These are phyloP conservation scores for Elsinoe ampelina DNA, from an alignment of 2,329 filamentous ascomycete species.

Conservation along the genomic window DNA sequence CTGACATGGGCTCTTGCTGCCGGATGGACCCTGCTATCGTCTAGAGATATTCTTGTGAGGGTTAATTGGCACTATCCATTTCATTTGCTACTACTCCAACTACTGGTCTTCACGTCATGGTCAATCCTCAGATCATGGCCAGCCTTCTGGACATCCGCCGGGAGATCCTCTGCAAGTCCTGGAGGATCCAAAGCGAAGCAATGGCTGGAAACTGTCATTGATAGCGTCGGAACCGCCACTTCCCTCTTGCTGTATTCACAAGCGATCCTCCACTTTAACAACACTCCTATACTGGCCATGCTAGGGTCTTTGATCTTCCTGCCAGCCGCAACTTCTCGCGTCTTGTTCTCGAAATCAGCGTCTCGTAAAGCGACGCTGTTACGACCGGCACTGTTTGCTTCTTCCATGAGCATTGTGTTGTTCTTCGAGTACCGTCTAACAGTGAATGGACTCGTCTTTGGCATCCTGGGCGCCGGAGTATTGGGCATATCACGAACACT, in stretches of 20 bases:
- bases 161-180: neutral
- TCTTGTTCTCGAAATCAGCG: neutral
- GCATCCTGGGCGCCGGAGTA: neutral
- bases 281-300: constrained; percentile 13
- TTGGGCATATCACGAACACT: neutral
- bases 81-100: constrained; percentile 6
- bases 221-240: neutral
- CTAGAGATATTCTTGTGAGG: neutral
- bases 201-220: neutral
- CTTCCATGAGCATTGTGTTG: constrained; percentile 4
- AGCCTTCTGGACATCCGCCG: neutral
- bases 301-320: constrained; percentile 4
- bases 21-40: neutral
- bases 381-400: neutral
- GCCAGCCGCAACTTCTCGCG: neutral
- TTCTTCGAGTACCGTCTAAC: constrained; percentile 14
- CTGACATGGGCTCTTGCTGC: constrained; percentile 10
- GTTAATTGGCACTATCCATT: constrained; percentile 9
- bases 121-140: neutral
- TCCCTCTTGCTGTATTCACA: constrained; percentile 13
- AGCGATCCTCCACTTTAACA: constrained; percentile 15
- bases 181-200: neutral
- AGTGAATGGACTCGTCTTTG: constrained; percentile 10
- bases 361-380: neutral
- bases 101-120: neutral